A percentile compares a stretch with the other conserved stretches of the same genome.
Evolutionary conservation across 2,329 filamentous ascomycete genomes (phyloP).

Genomic region (Cordyceps farinosa): DNA sequence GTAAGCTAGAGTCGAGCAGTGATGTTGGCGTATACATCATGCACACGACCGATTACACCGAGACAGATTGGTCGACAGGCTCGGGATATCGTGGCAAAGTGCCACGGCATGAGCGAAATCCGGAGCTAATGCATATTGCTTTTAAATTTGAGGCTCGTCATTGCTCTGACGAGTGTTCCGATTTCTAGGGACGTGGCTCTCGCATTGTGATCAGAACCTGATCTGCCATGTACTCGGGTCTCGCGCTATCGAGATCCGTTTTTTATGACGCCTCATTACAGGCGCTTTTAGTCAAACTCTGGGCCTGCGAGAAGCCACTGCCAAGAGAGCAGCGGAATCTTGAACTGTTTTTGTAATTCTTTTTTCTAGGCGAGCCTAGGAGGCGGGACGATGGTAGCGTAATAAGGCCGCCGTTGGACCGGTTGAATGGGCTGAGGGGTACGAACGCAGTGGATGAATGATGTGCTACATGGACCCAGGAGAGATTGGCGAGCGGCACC

Average conservation of each 20-base stretch:
- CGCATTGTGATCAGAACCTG: neutral
- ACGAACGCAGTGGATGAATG: neutral
- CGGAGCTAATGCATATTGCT: neutral
- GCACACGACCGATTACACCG: neutral
- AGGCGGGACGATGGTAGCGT: neutral
- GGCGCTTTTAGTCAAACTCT: neutral
- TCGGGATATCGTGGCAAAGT: neutral
- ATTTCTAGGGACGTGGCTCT: neutral
- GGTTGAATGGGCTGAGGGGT: neutral
- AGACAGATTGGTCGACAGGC: neutral
- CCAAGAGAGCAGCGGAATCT: neutral
- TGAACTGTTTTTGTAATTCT: too few relatives aligned
- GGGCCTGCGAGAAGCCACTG: neutral
- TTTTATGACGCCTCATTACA: conserved; percentile 8
- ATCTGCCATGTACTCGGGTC: neutral
- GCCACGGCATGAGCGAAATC: conserved; percentile 6
- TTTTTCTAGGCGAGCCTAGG: neutral
- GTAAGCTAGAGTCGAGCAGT: neutral
- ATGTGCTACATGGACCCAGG: neutral
- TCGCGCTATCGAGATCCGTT: conserved; percentile 9
- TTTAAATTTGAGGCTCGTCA: neutral
- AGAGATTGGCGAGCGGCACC: neutral
- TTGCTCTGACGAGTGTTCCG: neutral
- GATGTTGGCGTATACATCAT: neutral
- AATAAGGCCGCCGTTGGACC: neutral